phyloP scores from a whole-genome alignment of 768 basidiomycete species.

The Fomitopsis serialis region DNA sequence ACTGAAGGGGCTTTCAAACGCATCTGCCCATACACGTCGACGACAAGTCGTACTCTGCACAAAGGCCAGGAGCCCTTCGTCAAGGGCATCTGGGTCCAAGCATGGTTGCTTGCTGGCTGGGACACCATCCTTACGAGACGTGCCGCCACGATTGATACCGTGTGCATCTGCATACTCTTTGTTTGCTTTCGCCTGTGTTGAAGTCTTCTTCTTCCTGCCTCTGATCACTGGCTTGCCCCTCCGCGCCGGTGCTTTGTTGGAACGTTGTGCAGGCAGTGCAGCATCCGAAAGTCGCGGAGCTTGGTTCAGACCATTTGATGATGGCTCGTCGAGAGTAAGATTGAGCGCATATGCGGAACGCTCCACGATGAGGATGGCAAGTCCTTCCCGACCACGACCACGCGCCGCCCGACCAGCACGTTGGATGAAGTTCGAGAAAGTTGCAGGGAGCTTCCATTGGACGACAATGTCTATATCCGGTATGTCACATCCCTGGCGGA shows the following conservation, averaged over 20 bases:
- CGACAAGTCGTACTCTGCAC: conserved; percentile 18
- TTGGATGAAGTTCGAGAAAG: conserved; percentile 28
- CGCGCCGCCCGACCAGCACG: conserved; percentile 29
- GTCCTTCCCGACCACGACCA: conserved; percentile 2
- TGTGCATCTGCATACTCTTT: conserved; percentile 10
- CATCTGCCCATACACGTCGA: conserved; percentile 19
- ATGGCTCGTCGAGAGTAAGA: not conserved
- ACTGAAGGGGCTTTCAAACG: not conserved
- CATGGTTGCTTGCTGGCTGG: conserved; percentile 3
- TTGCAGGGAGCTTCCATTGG: conserved; percentile 30
- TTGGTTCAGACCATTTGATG: too few species aligned
- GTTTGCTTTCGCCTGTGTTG: not conserved
- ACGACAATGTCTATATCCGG: conserved; percentile 31
- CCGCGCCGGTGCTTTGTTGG: not conserved
- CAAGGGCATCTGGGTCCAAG: conserved; percentile 8
- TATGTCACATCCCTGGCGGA: conserved; percentile 16
- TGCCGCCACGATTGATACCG: conserved; percentile 3
- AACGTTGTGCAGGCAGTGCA: not conserved
- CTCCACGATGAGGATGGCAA: conserved; percentile 6
- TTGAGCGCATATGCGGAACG: conserved; percentile 3
- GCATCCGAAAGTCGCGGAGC: too few species aligned
- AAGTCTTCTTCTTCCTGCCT: not conserved
- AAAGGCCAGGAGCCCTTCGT: conserved; percentile 26
- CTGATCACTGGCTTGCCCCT: not conserved
- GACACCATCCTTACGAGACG: not conserved